These are phyloP conservation scores for Colletotrichum simmondsii DNA, from an alignment of 2,329 filamentous ascomycete species.

Conservation along the genomic window DNA sequence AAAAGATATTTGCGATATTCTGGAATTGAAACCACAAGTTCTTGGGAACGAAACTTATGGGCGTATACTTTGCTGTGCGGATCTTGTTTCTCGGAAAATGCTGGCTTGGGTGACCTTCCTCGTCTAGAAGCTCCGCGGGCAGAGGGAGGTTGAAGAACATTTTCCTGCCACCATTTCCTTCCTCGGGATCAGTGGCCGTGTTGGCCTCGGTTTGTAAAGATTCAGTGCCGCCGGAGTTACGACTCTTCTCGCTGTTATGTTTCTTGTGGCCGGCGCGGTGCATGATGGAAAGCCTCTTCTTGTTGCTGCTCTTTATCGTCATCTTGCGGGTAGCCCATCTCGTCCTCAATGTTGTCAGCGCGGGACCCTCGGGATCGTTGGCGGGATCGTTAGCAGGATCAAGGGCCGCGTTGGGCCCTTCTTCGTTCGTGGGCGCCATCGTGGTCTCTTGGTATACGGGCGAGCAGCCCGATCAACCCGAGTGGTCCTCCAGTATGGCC, in stretches of 20 bases:
- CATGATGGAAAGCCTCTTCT: constrained; percentile 86
- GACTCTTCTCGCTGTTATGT: constrained; percentile 76
- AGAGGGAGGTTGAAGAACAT: constrained; percentile 91
- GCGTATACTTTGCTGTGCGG: constrained; percentile 96
- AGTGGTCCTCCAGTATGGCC: constrained; percentile 54
- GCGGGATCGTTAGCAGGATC: constrained; percentile 1
- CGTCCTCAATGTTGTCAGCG: constrained; percentile 84
- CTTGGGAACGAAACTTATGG: constrained; percentile 93
- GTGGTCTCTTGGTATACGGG: constrained; percentile 37
- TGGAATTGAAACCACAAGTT: constrained; percentile 99
- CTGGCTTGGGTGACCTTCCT: constrained; percentile 78
- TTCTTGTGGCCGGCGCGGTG: constrained; percentile 77
- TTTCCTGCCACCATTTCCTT: constrained; percentile 60
- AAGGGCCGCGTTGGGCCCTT: constrained; percentile 19
- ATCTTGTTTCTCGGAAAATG: constrained; percentile 94
- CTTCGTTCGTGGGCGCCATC: constrained; percentile 39
- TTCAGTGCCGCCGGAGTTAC: constrained; percentile 52
- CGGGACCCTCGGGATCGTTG: constrained; percentile 42
- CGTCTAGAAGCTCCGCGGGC: constrained; percentile 79
- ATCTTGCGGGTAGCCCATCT: constrained; percentile 97
- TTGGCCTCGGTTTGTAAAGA: constrained; percentile 38
- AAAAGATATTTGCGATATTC: constrained; percentile 98
- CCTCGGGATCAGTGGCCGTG: constrained; percentile 47
- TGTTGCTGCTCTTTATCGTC: constrained; percentile 77
- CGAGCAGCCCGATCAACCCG: constrained; percentile 50